Evolutionary conservation across 2,329 filamentous ascomycete genomes (phyloP).

Genomic region (Teratosphaeriaceae sp.): DNA sequence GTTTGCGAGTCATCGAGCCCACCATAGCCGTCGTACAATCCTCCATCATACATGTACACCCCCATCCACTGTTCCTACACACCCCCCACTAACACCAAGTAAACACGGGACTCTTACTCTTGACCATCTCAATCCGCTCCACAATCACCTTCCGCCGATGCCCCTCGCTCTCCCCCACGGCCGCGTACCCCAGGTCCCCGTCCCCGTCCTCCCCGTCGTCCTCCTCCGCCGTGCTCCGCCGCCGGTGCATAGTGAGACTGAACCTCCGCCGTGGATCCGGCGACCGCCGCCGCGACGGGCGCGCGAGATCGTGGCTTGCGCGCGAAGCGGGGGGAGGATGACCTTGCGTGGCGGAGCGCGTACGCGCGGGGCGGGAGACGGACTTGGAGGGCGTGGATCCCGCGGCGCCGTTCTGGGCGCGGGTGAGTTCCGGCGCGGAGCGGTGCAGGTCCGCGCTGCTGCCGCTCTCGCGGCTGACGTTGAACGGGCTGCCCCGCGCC

Average conservation of each 20-base stretch:
- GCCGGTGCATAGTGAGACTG: slow-evolving; percentile 30
- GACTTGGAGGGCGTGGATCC: neutral
- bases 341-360: slow-evolving; percentile 5
- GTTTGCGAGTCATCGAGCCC: no score
- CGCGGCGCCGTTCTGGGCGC: neutral
- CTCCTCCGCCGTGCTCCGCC: slow-evolving; percentile 25
- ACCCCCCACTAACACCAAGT: slow-evolving; percentile 71
- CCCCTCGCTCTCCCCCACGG: slow-evolving; percentile 87
- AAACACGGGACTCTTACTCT: slow-evolving; percentile 91
- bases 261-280: slow-evolving; percentile 38
- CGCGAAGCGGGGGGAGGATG: neutral
- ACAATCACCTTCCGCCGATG: slow-evolving; percentile 93
- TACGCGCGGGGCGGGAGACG: slow-evolving; percentile 11
- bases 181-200: slow-evolving; percentile 89
- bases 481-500: no score
- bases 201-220: slow-evolving; percentile 69
- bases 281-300: slow-evolving; percentile 22
- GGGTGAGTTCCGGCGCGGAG: slow-evolving; percentile 26
- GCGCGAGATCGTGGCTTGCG: slow-evolving; percentile 18
- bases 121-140: slow-evolving; percentile 90
- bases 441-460: slow-evolving; percentile 13
- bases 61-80: no score
- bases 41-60: no score
- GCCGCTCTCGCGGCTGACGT: slow-evolving; percentile 40
- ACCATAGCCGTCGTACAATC: no score